Evolutionary conservation across 441 rosid genomes (phyloP), one percentile per base, ranked within the genome.

Genomic region (Mallotus repandus): DNA sequence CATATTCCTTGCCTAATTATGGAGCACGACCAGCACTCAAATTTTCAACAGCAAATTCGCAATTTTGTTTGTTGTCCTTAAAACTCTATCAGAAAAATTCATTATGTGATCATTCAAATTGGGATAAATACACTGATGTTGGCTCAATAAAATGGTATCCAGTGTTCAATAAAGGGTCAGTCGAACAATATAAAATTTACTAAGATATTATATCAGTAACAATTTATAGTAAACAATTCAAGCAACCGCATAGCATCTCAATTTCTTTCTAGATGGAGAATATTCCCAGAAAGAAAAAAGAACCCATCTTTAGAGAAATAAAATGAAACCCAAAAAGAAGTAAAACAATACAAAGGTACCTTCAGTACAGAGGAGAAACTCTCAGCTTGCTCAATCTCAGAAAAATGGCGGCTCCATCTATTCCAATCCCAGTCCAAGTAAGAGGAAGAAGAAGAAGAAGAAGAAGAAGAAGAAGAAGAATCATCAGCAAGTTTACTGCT

Each of bases 331-430:
- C 32, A 29, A 29, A 29, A 29, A 29, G 32, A n/a, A 1, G 56
- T 69, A 43, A n/a, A 66, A 73, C 9, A 35, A 58, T 58, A 19
- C 38, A 29, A 2, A 29, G 32, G 64, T 32, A 89, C 98, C 94
- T 89, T 91, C 78, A 91, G 93, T 56, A 85, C 89, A 71, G 99
- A 92, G 59, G 92, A 87, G 32, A 78, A 81, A 79, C 84, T 85
- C 81, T 95, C 98, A 74, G 90, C 82, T 74, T 92, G 89, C 54
- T 92, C 98, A 71, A 89, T 76, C 76, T 89, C 96, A 55, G 89
- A 77, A 83, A 95, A 92, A 77, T 92, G 94, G 55, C 91, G 96
- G 66, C 71, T 87, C 99, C 99, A 95, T 49, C 93, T 83, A 85
- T 76, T 82, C 99, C 98, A 95, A 81, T 91, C 97, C 98, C 97